A percentile compares a stretch with the other conserved stretches of the same genome.
Evolutionary conservation across 169 alveolate genomes (phyloP).

Genomic region (Cryptosporidium tyzzeri): DNA sequence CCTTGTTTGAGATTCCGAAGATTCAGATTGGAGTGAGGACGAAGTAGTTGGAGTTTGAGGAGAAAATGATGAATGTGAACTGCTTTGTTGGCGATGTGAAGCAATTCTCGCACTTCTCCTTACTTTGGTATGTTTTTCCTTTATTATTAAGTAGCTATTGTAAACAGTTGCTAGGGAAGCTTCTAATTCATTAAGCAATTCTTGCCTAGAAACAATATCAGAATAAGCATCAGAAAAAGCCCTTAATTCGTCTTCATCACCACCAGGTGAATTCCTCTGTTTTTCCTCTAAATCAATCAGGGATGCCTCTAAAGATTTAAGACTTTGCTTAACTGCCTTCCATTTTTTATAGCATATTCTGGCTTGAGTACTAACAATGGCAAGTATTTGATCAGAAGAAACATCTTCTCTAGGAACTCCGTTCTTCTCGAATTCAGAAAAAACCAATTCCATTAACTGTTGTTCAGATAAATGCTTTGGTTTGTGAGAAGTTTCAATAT

Average conservation of each 20-base stretch:
- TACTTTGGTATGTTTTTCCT: background rate
- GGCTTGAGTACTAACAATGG: background rate
- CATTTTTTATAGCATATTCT: conserved; percentile 4
- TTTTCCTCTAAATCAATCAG: conserved; percentile 6
- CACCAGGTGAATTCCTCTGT: background rate
- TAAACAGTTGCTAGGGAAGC: background rate
- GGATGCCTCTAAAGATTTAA: background rate
- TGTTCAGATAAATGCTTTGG: background rate
- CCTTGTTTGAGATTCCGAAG: background rate
- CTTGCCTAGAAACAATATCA: background rate
- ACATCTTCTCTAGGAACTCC: background rate
- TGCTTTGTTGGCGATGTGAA: background rate
- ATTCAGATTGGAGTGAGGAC: background rate
- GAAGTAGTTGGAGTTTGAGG: background rate
- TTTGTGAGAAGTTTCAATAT: background rate
- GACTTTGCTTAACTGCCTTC: background rate
- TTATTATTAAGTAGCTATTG: background rate
- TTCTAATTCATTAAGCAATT: background rate
- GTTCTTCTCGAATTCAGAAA: background rate
- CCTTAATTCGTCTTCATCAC: background rate
- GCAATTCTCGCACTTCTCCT: conserved; percentile 11
- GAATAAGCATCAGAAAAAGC: background rate
- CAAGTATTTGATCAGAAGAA: background rate
- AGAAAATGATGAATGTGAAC: background rate
- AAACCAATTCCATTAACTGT: background rate